phyloP scores from a whole-genome alignment of 192 early-diverging fungal species.

The Coemansia sp. region DNA sequence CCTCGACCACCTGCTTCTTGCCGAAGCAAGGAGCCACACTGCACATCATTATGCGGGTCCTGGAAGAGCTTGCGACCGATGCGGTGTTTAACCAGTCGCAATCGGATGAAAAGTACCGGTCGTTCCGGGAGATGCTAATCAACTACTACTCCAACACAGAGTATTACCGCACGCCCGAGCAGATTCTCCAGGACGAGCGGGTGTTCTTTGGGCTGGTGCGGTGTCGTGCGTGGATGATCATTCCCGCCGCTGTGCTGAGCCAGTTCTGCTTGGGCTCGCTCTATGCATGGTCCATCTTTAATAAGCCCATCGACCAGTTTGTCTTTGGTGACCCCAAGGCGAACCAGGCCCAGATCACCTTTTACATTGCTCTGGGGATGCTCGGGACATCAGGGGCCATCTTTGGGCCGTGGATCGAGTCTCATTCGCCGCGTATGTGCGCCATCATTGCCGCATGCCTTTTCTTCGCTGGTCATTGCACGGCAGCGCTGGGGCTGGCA shows the following conservation, averaged over 20 bases:
- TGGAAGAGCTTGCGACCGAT: conserved; percentile 39
- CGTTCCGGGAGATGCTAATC: conserved; percentile 42
- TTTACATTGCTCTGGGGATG: conserved; percentile 72
- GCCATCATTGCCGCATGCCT: conserved; percentile 56
- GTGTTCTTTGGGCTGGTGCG: conserved; percentile 40
- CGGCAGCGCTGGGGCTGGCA: conserved; percentile 57
- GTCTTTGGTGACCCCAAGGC: conserved; percentile 51
- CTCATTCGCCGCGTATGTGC: conserved; percentile 63
- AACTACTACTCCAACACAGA: conserved; percentile 51
- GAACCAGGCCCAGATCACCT: conserved; percentile 57
- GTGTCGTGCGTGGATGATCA: conserved; percentile 64
- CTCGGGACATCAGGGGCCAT: conserved; percentile 64
- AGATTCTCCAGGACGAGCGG: conserved; percentile 54
- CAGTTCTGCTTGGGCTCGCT: conserved; percentile 71
- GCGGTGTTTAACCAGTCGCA: conserved; percentile 32
- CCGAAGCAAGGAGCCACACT: background rate
- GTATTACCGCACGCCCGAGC: conserved; percentile 53
- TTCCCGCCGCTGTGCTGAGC: conserved; percentile 62
- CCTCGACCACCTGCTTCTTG: too few relatives aligned
- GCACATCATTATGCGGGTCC: conserved; percentile 11
- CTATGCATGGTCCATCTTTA: conserved; percentile 74
- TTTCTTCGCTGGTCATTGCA: conserved; percentile 64
- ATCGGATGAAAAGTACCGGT: conserved; percentile 11
- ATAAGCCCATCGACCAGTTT: conserved; percentile 59
- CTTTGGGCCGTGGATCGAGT: conserved; percentile 78